These are phyloP conservation scores for Pythium phragmitis DNA, from an alignment of 352 stramenopile species.

Conservation along the genomic window DNA sequence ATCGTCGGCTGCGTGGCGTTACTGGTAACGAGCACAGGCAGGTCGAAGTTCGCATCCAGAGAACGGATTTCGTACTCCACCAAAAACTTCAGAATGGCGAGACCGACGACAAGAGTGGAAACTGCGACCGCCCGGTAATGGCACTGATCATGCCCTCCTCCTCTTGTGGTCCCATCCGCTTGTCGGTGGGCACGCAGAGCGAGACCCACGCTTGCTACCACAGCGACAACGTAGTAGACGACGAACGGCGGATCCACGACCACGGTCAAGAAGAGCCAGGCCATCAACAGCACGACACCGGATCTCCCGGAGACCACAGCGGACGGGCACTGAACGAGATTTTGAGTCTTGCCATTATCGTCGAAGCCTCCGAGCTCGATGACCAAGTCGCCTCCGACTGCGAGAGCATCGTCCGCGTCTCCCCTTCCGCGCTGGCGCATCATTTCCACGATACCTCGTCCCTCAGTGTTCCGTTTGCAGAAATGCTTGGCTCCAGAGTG, in stretches of 20 bases:
- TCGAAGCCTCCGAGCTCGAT: conserved; percentile 2
- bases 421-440: too few relatives aligned
- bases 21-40: background rate
- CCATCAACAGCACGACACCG: background rate
- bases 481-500: too few relatives aligned
- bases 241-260: conserved; percentile 8
- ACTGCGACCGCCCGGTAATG: background rate
- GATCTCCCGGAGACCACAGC: background rate
- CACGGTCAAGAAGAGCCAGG: background rate
- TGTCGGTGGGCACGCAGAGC: background rate
- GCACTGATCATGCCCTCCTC: background rate
- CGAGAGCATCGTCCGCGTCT: too few relatives aligned
- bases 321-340: too few relatives aligned
- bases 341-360: too few relatives aligned
- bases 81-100: background rate
- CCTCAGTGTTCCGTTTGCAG: too few relatives aligned
- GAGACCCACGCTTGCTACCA: too few relatives aligned
- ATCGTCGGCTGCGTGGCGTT: too few relatives aligned
- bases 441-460: too few relatives aligned
- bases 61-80: conserved; percentile 4
- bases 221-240: conserved; percentile 2
- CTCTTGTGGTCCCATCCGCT: background rate
- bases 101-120: background rate
- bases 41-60: background rate
- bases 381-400: background rate